Conservation (phyloP, 73 alveolate genomes). For the Tetrahymena borealis region DNA sequence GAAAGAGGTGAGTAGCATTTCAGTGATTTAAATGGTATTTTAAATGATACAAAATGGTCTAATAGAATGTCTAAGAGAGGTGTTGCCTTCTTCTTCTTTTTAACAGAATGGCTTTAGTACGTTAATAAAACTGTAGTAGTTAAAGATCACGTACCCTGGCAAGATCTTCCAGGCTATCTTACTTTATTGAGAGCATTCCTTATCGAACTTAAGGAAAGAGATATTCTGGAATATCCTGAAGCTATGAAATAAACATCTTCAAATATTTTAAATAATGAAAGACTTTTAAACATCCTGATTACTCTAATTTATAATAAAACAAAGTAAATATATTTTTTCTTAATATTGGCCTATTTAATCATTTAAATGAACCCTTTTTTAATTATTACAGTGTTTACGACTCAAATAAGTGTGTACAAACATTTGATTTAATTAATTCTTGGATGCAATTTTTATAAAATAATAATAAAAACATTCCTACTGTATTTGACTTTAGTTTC, state of each 20-base stretch:
- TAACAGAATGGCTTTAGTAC: slow-evolving; percentile 66
- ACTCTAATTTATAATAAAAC: slow-evolving; percentile 64
- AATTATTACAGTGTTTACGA: slow-evolving; percentile 42
- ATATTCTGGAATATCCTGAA: slow-evolving; percentile 69
- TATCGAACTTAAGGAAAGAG: slow-evolving; percentile 68
- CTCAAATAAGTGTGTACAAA: slow-evolving; percentile 35
- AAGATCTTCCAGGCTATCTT: slow-evolving; percentile 77
- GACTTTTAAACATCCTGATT: slow-evolving; percentile 51
- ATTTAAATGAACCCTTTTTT: too few relatives aligned
- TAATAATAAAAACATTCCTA: slow-evolving; percentile 50
- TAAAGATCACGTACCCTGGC: slow-evolving; percentile 61
- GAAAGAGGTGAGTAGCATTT: slow-evolving; percentile 29
- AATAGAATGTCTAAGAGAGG: slow-evolving; percentile 73
- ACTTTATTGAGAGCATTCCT: slow-evolving; percentile 59
- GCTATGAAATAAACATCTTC: slow-evolving; percentile 60
- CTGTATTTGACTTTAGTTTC: slow-evolving; percentile 58
- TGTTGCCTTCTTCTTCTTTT: slow-evolving; percentile 71
- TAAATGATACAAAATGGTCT: slow-evolving; percentile 52
- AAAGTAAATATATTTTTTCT: not conserved
- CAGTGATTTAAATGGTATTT: slow-evolving; percentile 21
- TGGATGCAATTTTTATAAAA: slow-evolving; percentile 46
- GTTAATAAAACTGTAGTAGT: slow-evolving; percentile 47
- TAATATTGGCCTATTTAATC: not conserved
- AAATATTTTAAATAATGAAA: slow-evolving; percentile 52
- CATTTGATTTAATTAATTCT: slow-evolving; percentile 54